Evolutionary conservation across 352 stramenopile genomes (phyloP).

Genomic region (Globisporangium parvum): DNA sequence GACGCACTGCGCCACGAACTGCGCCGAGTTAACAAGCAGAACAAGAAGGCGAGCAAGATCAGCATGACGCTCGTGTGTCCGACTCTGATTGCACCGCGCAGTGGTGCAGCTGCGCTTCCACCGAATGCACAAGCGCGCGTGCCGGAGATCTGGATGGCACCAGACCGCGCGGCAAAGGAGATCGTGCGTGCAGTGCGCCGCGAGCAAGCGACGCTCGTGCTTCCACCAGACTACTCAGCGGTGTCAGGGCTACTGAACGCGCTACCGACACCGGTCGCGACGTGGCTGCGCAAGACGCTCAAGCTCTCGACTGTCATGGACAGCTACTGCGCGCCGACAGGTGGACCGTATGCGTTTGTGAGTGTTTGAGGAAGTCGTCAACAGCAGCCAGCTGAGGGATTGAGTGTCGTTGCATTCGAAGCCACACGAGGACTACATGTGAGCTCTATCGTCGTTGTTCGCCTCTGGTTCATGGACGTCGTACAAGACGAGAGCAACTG

Average conservation of each 20-base stretch:
- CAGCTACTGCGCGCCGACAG: constrained; percentile 4
- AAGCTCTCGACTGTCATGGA: constrained; percentile 13
- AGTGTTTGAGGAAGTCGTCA: not conserved
- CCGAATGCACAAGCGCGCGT: not conserved
- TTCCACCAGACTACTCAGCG: constrained; percentile 11
- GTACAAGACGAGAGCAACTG: no score
- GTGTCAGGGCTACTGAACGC: constrained; percentile 6
- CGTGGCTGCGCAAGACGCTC: constrained; percentile 14
- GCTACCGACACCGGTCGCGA: constrained; percentile 4
- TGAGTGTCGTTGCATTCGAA: not conserved
- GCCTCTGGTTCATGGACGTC: no score
- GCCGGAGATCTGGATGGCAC: constrained; percentile 12
- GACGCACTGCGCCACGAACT: constrained; percentile 36
- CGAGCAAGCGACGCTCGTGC: constrained; percentile 10
- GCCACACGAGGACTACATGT: no score
- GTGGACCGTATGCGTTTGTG: not conserved
- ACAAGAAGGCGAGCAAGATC: constrained; percentile 10
- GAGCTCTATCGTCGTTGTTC: no score
- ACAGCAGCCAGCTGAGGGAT: not conserved
- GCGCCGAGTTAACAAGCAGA: constrained; percentile 3
- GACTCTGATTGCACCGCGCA: constrained; percentile 5
- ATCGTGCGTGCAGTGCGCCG: constrained; percentile 14
- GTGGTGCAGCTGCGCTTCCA: not conserved
- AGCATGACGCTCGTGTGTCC: constrained; percentile 15
- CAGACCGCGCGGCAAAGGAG: constrained; percentile 8